Base-by-base conservation (phyloP, 2,329 filamentous ascomycete species). In the Aspergillus flavus region DNA sequence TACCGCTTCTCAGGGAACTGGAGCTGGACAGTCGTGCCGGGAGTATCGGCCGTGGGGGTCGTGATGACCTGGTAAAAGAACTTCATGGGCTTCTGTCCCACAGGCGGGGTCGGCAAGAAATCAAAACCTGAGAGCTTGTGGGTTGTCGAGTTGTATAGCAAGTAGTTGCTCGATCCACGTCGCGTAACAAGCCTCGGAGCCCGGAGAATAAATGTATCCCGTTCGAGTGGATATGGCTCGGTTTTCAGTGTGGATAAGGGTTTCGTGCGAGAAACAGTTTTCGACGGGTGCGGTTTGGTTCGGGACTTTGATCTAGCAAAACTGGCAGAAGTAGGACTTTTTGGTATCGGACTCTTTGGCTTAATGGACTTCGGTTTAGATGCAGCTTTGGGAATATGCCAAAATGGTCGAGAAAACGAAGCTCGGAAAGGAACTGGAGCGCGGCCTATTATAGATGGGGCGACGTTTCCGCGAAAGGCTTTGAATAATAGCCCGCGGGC, bases 21-120 rank as follows among this genome's bases (percentile, higher is more conserved):
- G 7, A 99, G 82, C 43, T 93, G 75, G 36, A 98, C 77, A 57
- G 87, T 86, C 2, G 92, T 92, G 59, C 94, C 94, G 1, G 89
- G 87, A 23, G 93, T 97, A 79, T 99, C 95, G 63, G 90, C 90
- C 68, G 94, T 95, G 16, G 94, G 94, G 63, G 91, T 91, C 21
- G 89, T 91, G 65, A 94, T 77, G 71, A 98, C 80, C 76, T 96
- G 89, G 61, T 94, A 83, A 71, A 83, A 87, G 74, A 85, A 90
- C 70, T 89, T 85, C 94, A 97, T 97, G 66, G 75, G 75, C 48
- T 65, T 34, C 23, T 55, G 61, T 59, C 66, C 62, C 2, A 16
- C 34, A 2, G 52, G 19, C 6, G 63, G 41, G 16, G 43, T 19
- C 9, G 64, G 64, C 6, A 43, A 23, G 48, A 62, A 57, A 36